phyloP scores from a whole-genome alignment of 305 asterid species.

The Solanum hybrid region DNA sequence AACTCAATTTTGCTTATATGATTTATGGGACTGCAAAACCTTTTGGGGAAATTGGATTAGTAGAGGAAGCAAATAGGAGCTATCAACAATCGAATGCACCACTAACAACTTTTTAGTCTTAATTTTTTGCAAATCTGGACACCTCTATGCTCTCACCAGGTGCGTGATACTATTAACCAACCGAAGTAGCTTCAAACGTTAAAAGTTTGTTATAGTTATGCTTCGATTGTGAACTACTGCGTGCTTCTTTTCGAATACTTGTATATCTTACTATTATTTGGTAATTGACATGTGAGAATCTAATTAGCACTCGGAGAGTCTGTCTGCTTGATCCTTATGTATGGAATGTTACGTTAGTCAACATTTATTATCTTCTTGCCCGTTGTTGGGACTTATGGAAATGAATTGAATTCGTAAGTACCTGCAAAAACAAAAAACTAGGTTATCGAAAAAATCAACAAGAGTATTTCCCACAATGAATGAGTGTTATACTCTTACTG shows the following conservation, averaged over 20 bases:
- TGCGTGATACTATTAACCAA: background rate
- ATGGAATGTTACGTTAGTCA: background rate
- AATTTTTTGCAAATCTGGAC: no score
- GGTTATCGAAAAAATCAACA: background rate
- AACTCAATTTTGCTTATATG: no score
- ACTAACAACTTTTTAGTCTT: background rate
- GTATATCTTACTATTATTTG: no score
- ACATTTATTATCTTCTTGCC: no score
- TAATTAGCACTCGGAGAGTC: no score
- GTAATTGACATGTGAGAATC: no score
- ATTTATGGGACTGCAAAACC: no score
- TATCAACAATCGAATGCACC: background rate
- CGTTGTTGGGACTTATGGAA: no score
- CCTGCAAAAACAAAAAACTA: background rate
- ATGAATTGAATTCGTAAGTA: background rate
- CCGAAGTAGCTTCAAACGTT: background rate
- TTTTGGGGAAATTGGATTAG: background rate
- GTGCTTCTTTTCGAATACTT: no score
- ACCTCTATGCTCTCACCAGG: background rate
- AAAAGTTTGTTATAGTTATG: background rate
- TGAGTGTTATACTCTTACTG: background rate
- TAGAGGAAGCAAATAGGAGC: background rate
- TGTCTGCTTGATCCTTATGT: no score
- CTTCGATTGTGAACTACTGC: no score
- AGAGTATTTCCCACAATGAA: background rate